Evolutionary conservation across 2,329 filamentous ascomycete species (phyloP).

Genomic region (Pseudocercospora fijiensis): DNA sequence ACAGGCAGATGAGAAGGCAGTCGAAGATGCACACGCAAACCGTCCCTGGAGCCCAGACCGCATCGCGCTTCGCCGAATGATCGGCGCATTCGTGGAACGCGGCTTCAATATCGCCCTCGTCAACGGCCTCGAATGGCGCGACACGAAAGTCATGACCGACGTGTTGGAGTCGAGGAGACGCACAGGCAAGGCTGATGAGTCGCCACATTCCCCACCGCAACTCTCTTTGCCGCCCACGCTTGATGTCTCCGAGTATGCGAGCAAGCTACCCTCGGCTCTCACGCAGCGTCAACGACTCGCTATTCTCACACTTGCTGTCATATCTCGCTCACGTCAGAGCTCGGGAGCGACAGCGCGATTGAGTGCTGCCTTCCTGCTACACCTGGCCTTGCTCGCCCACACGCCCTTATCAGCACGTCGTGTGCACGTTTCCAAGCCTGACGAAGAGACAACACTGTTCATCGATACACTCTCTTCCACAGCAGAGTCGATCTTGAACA

Average conservation of each 20-base stretch:
- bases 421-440: conserved; percentile 19
- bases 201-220: neutral
- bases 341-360: conserved; percentile 16
- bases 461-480: conserved; percentile 40
- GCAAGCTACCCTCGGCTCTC: conserved; percentile 15
- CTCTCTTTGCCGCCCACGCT: conserved; percentile 12
- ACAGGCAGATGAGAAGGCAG: conserved; percentile 22
- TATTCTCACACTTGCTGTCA: conserved; percentile 27
- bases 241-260: conserved; percentile 23
- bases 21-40: conserved; percentile 11
- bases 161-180: conserved; percentile 41
- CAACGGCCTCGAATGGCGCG: conserved; percentile 62
- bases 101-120: conserved; percentile 64
- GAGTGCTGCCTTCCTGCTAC: conserved; percentile 32
- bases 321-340: conserved; percentile 10
- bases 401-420: conserved; percentile 35
- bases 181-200: neutral
- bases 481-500: conserved; percentile 41
- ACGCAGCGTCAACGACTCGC: conserved; percentile 33
- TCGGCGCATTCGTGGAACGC: conserved; percentile 55
- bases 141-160: conserved; percentile 61
- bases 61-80: conserved; percentile 47
- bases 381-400: conserved; percentile 34
- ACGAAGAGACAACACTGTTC: conserved; percentile 21
- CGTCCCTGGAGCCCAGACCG: conserved; percentile 16